Base-by-base conservation (phyloP, 1,284 basidiomycete species). In the Ustilago hordei region DNA sequence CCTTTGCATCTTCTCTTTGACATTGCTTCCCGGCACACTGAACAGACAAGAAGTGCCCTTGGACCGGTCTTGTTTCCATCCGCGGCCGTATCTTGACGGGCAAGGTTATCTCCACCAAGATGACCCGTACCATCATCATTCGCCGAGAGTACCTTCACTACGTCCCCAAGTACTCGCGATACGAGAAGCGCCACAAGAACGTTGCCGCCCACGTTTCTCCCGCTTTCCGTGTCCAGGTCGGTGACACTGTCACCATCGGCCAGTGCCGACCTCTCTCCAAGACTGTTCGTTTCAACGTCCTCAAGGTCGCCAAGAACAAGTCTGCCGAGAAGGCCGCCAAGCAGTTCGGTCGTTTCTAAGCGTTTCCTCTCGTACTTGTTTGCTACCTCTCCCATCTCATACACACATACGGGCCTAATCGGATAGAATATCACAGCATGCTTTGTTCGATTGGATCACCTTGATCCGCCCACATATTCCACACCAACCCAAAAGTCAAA, bases 251-350 rank as follows among this genome's bases (percentile, higher is more conserved):
- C 83, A 98, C 95, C 84, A 95, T 98, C 83, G 96, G 95, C 67
- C 97, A 99, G 91, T 99, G 97, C 91, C 93, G 97, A 87, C 97
- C 97, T 84, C 89, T 99, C 86, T 99, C 96, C 81, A 99, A 99
- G 90, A 98, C 96, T 59, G 95, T 99, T 83, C 93, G 96, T 65
- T 98, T 98, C 92, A 98, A 98, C 89, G 95, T 98, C 73, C 88
- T 98, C 86, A 92, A 94, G 87, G 95, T 97, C 87, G 87, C 91
- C 81, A 84, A 83, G 83, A 84, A 84, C 82, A 83, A 83, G 80
- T 78, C 78, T 48, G 80, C 80, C 55, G 83, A 83, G 76, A 84
- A 82, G 81, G 80, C 78, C 19, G 89, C 91, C 79, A 96, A 95
- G 90, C 89, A 93, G 77, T 98, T 98, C 89, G 91, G 91, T 89